Percentiles rank a stretch among this genome's conserved stretches.
Evolutionary conservation across 371 early-diverging fungal species (phyloP).

Genomic region (Lichtheimia hyalospora): DNA sequence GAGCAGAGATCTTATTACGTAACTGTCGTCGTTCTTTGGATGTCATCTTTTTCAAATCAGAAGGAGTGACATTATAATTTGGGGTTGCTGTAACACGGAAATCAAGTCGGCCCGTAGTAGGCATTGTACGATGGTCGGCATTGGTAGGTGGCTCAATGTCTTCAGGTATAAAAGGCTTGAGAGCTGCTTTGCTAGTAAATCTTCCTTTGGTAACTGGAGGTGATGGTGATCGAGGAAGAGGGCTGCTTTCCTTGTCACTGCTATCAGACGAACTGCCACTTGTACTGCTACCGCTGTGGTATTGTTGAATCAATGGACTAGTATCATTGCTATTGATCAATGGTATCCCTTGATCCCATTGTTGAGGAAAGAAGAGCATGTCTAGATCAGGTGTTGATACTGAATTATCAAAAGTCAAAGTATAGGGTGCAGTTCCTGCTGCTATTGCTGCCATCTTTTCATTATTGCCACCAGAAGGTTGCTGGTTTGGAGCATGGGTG

Average conservation of each 20-base stretch:
- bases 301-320: background rate
- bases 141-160: background rate
- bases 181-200: background rate
- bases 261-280: background rate
- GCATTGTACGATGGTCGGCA: constrained; percentile 2
- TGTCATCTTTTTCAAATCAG: constrained; percentile 59
- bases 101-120: constrained; percentile 15
- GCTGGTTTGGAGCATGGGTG: background rate
- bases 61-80: constrained; percentile 16
- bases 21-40: constrained; percentile 84
- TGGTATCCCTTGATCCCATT: background rate
- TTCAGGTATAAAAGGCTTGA: background rate
- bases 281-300: background rate
- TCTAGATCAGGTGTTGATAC: background rate
- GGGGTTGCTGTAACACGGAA: constrained; percentile 9
- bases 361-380: background rate
- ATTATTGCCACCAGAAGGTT: background rate
- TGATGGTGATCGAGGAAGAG: too few species aligned
- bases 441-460: background rate
- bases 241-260: background rate
- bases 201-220: background rate
- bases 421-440: background rate
- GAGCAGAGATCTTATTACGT: constrained; percentile 87
- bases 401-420: background rate
- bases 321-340: background rate